These are phyloP conservation scores for Erysimum pusillum DNA, from an alignment of 441 rosid genomes.

Conservation along the genomic window DNA sequence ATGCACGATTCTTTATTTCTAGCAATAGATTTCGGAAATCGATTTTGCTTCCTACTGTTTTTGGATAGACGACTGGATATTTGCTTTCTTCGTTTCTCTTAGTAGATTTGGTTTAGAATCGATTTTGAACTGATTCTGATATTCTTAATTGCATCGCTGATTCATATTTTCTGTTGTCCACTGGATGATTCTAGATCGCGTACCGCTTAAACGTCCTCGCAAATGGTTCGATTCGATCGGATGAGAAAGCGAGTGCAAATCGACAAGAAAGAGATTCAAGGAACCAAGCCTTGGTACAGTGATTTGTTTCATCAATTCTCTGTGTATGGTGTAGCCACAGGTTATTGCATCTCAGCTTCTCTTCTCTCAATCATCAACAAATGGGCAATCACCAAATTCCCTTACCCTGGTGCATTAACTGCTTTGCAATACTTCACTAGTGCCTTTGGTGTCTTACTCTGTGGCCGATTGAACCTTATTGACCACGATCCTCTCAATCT, in stretches of 20 bases:
- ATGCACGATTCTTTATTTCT: neutral
- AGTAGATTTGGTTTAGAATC: neutral
- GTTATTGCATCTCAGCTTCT: neutral
- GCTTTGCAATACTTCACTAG: neutral
- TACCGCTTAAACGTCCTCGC: neutral
- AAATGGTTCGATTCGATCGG: neutral
- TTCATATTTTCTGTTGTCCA: neutral
- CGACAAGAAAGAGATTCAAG: neutral
- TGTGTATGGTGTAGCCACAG: constrained; percentile 1
- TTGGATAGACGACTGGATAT: neutral
- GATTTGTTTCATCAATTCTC: constrained; percentile 49
- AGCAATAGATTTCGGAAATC: neutral
- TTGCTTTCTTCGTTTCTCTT: neutral
- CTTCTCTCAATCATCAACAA: constrained; percentile 65
- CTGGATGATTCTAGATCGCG: constrained; percentile 4
- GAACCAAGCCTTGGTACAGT: constrained; percentile 51
- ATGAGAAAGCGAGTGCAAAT: constrained; percentile 5
- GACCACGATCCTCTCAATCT: constrained; percentile 67
- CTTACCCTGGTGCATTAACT: constrained; percentile 5
- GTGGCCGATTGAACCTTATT: constrained; percentile 52
- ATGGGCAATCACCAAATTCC: constrained; percentile 55
- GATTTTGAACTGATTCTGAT: neutral
- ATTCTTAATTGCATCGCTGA: neutral
- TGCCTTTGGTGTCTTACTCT: constrained; percentile 52
- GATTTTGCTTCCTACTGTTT: neutral